Conservation (phyloP, 2,329 filamentous ascomycete species). For the Triangularia setosa region DNA sequence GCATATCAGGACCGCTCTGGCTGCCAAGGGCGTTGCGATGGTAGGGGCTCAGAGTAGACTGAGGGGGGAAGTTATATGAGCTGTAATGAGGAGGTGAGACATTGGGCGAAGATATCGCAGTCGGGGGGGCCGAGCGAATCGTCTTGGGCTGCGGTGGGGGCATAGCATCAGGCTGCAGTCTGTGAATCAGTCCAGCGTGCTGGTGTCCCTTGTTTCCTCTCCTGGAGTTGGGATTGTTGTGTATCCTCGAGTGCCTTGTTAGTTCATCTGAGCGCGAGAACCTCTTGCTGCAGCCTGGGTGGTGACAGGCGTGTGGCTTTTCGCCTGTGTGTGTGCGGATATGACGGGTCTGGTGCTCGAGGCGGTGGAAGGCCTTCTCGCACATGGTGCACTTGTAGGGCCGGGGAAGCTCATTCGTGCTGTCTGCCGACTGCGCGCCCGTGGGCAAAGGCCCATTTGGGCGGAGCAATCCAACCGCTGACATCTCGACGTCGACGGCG, state of each 20-base stretch:
- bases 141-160: slow-evolving; percentile 72
- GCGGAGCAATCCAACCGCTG: slow-evolving; percentile 52
- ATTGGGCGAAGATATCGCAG: slow-evolving; percentile 86
- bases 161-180: slow-evolving; percentile 63
- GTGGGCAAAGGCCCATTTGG: slow-evolving; percentile 57
- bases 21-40: slow-evolving; percentile 40
- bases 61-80: slow-evolving; percentile 56
- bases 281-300: slow-evolving; percentile 92
- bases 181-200: slow-evolving; percentile 40
- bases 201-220: slow-evolving; percentile 76
- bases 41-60: slow-evolving; percentile 46
- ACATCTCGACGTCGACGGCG: slow-evolving; percentile 34
- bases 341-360: slow-evolving; percentile 88
- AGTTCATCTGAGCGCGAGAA: slow-evolving; percentile 96
- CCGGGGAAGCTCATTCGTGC: slow-evolving; percentile 70
- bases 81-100: slow-evolving; percentile 91
- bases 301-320: slow-evolving; percentile 95
- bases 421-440: slow-evolving; percentile 59
- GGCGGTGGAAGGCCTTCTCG: slow-evolving; percentile 96
- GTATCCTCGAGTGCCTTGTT: slow-evolving; percentile 94
- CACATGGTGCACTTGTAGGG: slow-evolving; percentile 98
- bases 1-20: slow-evolving; percentile 50
- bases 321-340: slow-evolving; percentile 97
- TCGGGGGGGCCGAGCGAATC: slow-evolving; percentile 83
- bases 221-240: slow-evolving; percentile 97